Percentiles rank a stretch among this genome's conserved stretches.
phyloP scores from a whole-genome alignment of 441 rosid genomes.

The Erodium moschatum region DNA sequence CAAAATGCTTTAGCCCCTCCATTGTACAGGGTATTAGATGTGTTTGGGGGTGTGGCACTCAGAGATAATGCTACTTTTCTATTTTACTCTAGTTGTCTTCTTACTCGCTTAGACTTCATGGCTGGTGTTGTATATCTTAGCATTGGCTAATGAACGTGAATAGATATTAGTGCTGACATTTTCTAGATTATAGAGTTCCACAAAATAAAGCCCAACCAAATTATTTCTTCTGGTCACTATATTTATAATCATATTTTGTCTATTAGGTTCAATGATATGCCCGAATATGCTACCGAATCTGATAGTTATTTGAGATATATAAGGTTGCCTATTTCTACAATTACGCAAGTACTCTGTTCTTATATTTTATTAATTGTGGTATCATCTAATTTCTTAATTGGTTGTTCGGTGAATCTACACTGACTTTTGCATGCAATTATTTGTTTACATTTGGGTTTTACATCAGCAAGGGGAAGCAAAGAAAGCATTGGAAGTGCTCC shows the following conservation, averaged over 20 bases:
- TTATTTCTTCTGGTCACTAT: neutral
- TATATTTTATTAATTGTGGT: neutral
- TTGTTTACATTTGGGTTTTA: constrained; percentile 16
- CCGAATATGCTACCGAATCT: neutral
- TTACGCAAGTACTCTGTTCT: neutral
- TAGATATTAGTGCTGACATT: neutral
- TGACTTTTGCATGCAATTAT: constrained; percentile 1
- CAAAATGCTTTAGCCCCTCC: too few species aligned
- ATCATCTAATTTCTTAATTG: neutral
- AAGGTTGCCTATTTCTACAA: neutral
- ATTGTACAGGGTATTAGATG: too few species aligned
- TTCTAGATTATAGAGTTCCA: neutral
- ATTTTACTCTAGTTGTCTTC: neutral
- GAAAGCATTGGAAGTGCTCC: constrained; percentile 88
- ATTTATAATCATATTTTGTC: neutral
- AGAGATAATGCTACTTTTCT: neutral
- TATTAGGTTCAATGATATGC: neutral
- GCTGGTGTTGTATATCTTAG: neutral
- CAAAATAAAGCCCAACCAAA: neutral
- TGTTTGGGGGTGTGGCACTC: neutral
- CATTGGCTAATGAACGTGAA: neutral
- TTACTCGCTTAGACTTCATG: neutral
- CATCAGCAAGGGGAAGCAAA: constrained; percentile 94
- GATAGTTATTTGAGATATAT: neutral
- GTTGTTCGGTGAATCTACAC: constrained; percentile 10